Conservation (phyloP, 2,329 filamentous ascomycete species). For the Didymella glomerata region DNA sequence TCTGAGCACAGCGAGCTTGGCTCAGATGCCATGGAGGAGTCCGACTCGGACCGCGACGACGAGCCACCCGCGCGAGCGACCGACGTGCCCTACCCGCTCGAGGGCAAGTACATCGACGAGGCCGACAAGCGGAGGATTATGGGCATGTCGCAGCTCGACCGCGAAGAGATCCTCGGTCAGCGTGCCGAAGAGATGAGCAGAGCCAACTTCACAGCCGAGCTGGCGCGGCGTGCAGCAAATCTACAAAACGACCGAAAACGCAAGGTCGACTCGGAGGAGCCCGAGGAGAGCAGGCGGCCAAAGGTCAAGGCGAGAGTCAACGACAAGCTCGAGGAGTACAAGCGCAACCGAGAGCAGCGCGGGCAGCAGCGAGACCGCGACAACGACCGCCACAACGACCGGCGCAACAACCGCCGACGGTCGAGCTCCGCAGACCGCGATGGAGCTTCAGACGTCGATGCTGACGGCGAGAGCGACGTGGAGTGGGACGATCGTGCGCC, state of each 20-base stretch:
- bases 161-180: constrained; percentile 88
- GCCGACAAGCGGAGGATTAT: constrained; percentile 71
- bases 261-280: constrained; percentile 79
- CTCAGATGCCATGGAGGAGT: constrained; percentile 89
- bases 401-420: constrained; percentile 57
- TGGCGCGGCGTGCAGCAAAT: constrained; percentile 78
- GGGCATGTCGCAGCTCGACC: constrained; percentile 86
- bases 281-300: constrained; percentile 72
- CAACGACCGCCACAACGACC: constrained; percentile 59
- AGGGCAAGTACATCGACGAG: constrained; percentile 76
- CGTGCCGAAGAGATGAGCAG: constrained; percentile 84
- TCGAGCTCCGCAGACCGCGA: constrained; percentile 53
- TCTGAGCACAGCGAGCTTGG: constrained; percentile 76
- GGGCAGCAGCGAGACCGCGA: constrained; percentile 63
- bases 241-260: constrained; percentile 72
- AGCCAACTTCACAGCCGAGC: constrained; percentile 80
- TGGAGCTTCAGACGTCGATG: constrained; percentile 65
- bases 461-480: constrained; percentile 76
- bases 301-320: constrained; percentile 66
- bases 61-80: constrained; percentile 61
- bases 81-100: constrained; percentile 79
- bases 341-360: constrained; percentile 65
- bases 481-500: constrained; percentile 72
- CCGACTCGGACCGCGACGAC: constrained; percentile 61
- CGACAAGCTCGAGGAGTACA: constrained; percentile 75